Conservation (phyloP, 805 yeast species). For the Saccharomyces kudriavzevii region DNA sequence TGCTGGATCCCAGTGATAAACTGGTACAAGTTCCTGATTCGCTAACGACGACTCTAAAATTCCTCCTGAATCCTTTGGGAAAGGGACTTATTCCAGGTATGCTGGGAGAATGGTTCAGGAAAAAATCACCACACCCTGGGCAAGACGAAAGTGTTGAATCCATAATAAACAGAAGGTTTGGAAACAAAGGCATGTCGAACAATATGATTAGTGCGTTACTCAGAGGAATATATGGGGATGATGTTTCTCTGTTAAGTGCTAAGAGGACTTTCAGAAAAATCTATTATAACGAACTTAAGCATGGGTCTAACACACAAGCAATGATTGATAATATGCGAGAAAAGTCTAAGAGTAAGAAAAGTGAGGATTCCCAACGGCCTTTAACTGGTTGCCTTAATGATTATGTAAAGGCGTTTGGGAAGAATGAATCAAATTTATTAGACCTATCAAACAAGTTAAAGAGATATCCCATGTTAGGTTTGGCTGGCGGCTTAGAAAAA, state of each 20-base stretch:
- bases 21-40: slow-evolving; percentile 50
- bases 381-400: slow-evolving; percentile 27
- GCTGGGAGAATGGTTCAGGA: slow-evolving; percentile 43
- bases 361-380: background rate
- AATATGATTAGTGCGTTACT: slow-evolving; percentile 72
- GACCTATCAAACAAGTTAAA: slow-evolving; percentile 35
- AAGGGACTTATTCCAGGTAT: slow-evolving; percentile 39
- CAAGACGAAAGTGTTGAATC: slow-evolving; percentile 66
- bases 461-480: slow-evolving; percentile 53
- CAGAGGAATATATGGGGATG: slow-evolving; percentile 92
- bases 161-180: slow-evolving; percentile 65
- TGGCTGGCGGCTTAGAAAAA: slow-evolving; percentile 48
- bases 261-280: slow-evolving; percentile 49
- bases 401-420: slow-evolving; percentile 37
- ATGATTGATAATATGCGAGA: slow-evolving; percentile 31
- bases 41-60: slow-evolving; percentile 29
- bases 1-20: slow-evolving; percentile 40
- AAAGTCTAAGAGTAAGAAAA: slow-evolving; percentile 7
- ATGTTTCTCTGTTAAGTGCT: slow-evolving; percentile 57
- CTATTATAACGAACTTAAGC: slow-evolving; percentile 47
- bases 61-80: slow-evolving; percentile 36
- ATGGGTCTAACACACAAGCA: slow-evolving; percentile 51
- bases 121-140: slow-evolving; percentile 3
- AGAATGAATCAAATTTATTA: slow-evolving; percentile 32
- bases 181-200: slow-evolving; percentile 37